Conservation (phyloP, 2,329 filamentous ascomycete species). For the Chaetomium strumarium region DNA sequence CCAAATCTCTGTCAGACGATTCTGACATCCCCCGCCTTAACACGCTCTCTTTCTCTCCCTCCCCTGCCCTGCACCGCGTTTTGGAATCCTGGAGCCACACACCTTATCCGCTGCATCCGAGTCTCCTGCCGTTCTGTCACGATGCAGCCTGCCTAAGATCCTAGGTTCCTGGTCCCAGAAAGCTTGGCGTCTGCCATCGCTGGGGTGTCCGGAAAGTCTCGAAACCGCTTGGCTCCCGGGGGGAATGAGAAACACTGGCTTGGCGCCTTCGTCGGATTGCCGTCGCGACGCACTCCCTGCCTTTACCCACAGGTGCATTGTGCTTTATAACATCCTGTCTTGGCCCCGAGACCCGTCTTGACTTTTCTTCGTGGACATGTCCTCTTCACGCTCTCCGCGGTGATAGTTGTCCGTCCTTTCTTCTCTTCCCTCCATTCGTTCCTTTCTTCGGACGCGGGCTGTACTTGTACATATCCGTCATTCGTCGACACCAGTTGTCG, state of each 20-base stretch:
- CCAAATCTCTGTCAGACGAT: constrained; percentile 19
- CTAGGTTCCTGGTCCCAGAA: constrained; percentile 23
- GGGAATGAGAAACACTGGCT: constrained; percentile 37
- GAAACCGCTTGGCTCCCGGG: constrained; percentile 26
- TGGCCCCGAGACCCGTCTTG: constrained; percentile 25
- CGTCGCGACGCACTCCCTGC: constrained; percentile 18
- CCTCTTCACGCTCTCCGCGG: constrained; percentile 34
- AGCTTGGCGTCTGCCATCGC: constrained; percentile 20
- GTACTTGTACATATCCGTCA: constrained; percentile 23
- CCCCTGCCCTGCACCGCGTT: constrained; percentile 34
- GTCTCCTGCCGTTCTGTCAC: constrained; percentile 6
- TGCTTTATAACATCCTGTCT: constrained; percentile 26
- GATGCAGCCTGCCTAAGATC: no score
- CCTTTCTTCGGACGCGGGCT: constrained; percentile 28
- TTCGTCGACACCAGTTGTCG: constrained; percentile 36
- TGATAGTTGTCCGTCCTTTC: constrained; percentile 37
- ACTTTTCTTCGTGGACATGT: constrained; percentile 34
- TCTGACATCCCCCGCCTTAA: constrained; percentile 17
- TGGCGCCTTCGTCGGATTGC: constrained; percentile 28
- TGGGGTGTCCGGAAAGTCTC: constrained; percentile 16
- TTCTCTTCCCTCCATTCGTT: constrained; percentile 41
- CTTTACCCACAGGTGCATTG: not conserved
- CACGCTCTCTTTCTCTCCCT: constrained; percentile 16
- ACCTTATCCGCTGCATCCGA: constrained; percentile 15
- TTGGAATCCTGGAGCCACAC: constrained; percentile 36